These are phyloP conservation scores for Aureobasidium pullulans DNA, from an alignment of 2,329 filamentous ascomycete genomes.

Conservation along the genomic window DNA sequence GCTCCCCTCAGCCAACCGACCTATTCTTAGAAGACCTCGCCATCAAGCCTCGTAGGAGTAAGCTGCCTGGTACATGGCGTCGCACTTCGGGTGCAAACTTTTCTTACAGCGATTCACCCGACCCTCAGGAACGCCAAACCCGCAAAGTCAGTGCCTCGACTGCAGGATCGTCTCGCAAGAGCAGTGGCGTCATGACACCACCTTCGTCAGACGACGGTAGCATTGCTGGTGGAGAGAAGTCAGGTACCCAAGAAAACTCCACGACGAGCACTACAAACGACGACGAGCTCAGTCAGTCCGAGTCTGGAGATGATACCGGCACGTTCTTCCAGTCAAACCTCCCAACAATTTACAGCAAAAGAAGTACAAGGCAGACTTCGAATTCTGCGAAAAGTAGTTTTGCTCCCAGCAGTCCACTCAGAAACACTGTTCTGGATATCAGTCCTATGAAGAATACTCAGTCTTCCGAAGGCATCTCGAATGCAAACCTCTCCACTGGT, in stretches of 20 bases:
- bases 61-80: constrained; percentile 37
- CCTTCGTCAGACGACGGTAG: constrained; percentile 25
- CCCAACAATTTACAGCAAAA: constrained; percentile 18
- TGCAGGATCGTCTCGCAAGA: constrained; percentile 7
- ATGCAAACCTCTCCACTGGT: background rate
- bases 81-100: constrained; percentile 32
- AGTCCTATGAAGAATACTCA: constrained; percentile 20
- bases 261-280: background rate
- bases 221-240: background rate
- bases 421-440: constrained; percentile 14
- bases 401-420: constrained; percentile 14
- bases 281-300: constrained; percentile 2
- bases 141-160: constrained; percentile 15
- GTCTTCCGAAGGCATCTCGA: background rate
- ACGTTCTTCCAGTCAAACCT: constrained; percentile 24
- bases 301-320: constrained; percentile 21
- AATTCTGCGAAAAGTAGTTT: constrained; percentile 7
- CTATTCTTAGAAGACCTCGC: constrained; percentile 22
- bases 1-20: constrained; percentile 13
- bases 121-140: constrained; percentile 14
- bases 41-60: constrained; percentile 30
- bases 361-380: background rate
- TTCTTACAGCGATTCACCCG: constrained; percentile 32
- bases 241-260: background rate
- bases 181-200: constrained; percentile 27